Evolutionary conservation across 2,329 filamentous ascomycete species (phyloP).

Genomic region (Fusarium veterinarium): DNA sequence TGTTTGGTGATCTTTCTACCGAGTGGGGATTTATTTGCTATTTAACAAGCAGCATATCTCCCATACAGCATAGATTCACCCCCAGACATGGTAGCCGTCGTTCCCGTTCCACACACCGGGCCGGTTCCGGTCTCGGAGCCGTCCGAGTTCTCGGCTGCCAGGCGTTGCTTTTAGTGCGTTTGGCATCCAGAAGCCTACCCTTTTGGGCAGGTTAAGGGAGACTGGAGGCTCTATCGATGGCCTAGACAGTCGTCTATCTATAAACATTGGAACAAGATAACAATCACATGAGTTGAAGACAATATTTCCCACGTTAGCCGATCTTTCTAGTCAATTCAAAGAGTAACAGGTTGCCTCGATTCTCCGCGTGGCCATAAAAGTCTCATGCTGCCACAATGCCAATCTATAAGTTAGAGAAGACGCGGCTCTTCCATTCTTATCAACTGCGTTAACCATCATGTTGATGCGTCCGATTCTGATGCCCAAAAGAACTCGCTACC

Average conservation of each 20-base stretch:
- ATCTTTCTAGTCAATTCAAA: neutral
- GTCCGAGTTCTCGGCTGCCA: conserved; percentile 19
- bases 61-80: neutral
- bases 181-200: conserved; percentile 33
- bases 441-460: conserved; percentile 1
- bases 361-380: neutral
- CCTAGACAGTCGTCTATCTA: neutral
- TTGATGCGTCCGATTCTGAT: conserved; percentile 9
- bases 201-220: conserved; percentile 37
- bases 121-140: conserved; percentile 43
- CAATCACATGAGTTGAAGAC: neutral
- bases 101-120: conserved; percentile 31
- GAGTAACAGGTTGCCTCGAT: neutral
- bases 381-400: conserved; percentile 3
- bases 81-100: conserved; percentile 15
- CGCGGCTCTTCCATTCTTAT: conserved; percentile 3
- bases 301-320: neutral
- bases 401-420: neutral
- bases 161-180: conserved; percentile 1
- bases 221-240: neutral
- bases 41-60: neutral
- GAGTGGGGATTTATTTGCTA: conserved; percentile 1
- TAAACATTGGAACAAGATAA: neutral
- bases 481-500: conserved; percentile 23
- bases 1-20: conserved; percentile 3